phyloP scores from a whole-genome alignment of 2,329 filamentous ascomycete genomes.

The Trichoderma koningii region DNA sequence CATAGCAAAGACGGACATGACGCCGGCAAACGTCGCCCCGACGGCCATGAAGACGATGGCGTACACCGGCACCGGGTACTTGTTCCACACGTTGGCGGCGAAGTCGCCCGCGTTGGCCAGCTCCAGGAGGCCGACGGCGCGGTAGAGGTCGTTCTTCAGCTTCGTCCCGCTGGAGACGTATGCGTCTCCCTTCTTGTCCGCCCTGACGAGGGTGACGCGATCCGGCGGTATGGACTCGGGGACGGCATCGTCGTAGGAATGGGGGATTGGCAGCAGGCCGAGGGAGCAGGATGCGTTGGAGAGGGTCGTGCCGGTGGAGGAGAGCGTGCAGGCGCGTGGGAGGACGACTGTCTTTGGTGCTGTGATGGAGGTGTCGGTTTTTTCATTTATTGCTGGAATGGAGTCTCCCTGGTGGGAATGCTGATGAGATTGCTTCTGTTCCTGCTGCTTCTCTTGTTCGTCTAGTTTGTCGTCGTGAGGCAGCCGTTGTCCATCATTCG shows the following conservation, averaged over 20 bases:
- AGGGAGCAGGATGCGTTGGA: constrained; percentile 4
- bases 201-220: constrained; percentile 18
- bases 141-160: constrained; percentile 33
- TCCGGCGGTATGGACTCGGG: constrained; percentile 10
- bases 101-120: constrained; percentile 59
- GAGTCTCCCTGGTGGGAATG: background rate
- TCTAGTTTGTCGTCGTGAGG: background rate
- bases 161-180: constrained; percentile 12
- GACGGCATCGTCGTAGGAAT: background rate
- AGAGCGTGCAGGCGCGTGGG: constrained; percentile 16
- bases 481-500: background rate
- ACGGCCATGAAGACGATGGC: constrained; percentile 55
- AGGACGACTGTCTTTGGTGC: constrained; percentile 10
- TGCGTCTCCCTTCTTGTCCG: background rate
- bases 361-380: background rate
- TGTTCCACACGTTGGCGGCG: constrained; percentile 60
- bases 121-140: constrained; percentile 53
- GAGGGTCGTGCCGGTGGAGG: constrained; percentile 8
- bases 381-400: constrained; percentile 1
- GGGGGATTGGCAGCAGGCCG: background rate
- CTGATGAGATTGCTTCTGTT: background rate
- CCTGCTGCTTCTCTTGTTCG: background rate
- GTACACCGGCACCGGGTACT: constrained; percentile 50
- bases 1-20: constrained; percentile 49
- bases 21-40: constrained; percentile 50